Conservation (phyloP, 257 asterid genomes). For the Penstemon newberryi region DNA sequence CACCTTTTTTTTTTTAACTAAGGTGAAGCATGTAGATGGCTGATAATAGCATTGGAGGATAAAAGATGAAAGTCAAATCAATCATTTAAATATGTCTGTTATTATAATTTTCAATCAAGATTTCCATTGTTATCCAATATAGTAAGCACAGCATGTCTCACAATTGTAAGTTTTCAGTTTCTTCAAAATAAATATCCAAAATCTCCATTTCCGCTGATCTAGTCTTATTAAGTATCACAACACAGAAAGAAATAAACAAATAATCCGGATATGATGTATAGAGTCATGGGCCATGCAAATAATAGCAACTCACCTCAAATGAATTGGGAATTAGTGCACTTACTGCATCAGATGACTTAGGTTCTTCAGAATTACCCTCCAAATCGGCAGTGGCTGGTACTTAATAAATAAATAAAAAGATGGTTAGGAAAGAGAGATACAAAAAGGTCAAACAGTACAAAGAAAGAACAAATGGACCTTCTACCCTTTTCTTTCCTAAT, state of each 20-base stretch:
- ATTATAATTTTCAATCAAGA: slow-evolving; percentile 13
- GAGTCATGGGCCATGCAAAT: slow-evolving; percentile 12
- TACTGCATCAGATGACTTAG: slow-evolving; percentile 34
- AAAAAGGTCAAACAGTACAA: neutral
- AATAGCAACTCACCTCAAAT: slow-evolving; percentile 48
- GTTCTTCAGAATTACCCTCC: slow-evolving; percentile 41
- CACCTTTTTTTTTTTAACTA: neutral
- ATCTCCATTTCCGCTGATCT: slow-evolving; percentile 1
- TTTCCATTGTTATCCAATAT: slow-evolving; percentile 4
- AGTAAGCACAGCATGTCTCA: neutral
- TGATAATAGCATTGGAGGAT: slow-evolving; percentile 5
- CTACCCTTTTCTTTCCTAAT: slow-evolving; percentile 4
- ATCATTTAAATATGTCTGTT: neutral
- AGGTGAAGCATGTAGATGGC: neutral
- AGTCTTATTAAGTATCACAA: slow-evolving; percentile 3
- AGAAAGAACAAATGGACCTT: neutral
- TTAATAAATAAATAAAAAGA: slow-evolving; percentile 10
- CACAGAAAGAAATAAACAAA: slow-evolving; percentile 12
- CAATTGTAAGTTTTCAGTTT: neutral
- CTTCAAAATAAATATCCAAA: slow-evolving; percentile 13
- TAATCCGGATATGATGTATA: slow-evolving; percentile 12
- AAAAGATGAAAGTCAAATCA: too few species aligned
- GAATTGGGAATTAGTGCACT: slow-evolving; percentile 53
- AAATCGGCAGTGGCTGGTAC: slow-evolving; percentile 32
- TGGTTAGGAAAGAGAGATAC: slow-evolving; percentile 5